These are phyloP conservation scores for Stereocaulon alpinum DNA, from an alignment of 495 filamentous ascomycete species.

Conservation along the genomic window DNA sequence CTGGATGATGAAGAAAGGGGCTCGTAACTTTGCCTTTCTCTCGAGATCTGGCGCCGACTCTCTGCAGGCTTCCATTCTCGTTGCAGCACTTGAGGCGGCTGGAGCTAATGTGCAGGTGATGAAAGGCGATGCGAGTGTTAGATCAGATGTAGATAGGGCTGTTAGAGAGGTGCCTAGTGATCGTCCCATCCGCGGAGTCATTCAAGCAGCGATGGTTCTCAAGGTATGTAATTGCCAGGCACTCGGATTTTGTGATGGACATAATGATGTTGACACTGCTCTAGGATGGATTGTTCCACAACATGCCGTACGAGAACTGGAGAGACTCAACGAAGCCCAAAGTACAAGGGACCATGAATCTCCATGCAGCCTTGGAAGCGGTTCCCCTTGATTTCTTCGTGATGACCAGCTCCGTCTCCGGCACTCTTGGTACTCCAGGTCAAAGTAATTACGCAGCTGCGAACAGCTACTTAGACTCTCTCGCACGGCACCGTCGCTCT, in stretches of 20 bases:
- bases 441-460: constrained; percentile 17
- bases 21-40: constrained; percentile 31
- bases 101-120: constrained; percentile 26
- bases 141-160: constrained; percentile 23
- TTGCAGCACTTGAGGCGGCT: constrained; percentile 20
- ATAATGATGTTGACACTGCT: background rate
- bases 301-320: constrained; percentile 6
- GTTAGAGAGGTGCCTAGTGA: background rate
- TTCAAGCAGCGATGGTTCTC: constrained; percentile 21
- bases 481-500: constrained; percentile 20
- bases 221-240: constrained; percentile 3
- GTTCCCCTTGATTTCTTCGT: constrained; percentile 20
- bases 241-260: background rate
- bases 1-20: constrained; percentile 30
- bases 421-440: constrained; percentile 7
- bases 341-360: constrained; percentile 18
- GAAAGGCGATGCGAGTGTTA: constrained; percentile 25
- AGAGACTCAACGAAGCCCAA: constrained; percentile 21
- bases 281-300: constrained; percentile 8
- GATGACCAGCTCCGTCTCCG: constrained; percentile 15
- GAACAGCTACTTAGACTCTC: constrained; percentile 21
- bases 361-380: constrained; percentile 21
- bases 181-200: constrained; percentile 14
- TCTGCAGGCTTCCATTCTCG: constrained; percentile 11
- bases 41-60: constrained; percentile 25